phyloP scores from a whole-genome alignment of 2,329 filamentous ascomycete genomes.

The Colletotrichum karsti region DNA sequence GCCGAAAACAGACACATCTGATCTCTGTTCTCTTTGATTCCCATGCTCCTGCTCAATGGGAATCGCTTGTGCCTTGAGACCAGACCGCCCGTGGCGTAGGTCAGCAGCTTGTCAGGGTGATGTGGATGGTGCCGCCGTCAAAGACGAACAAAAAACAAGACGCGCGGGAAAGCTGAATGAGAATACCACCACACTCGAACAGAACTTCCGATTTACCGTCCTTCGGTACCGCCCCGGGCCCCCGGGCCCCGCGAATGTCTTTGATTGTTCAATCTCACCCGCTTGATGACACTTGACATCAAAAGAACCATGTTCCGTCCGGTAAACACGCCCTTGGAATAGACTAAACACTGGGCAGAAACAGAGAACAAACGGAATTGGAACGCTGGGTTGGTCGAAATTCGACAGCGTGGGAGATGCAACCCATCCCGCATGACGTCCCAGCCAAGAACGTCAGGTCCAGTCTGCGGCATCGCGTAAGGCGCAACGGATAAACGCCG shows the following conservation, averaged over 20 bases:
- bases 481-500: constrained; percentile 2
- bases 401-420: no score
- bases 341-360: background rate
- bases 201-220: background rate
- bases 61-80: background rate
- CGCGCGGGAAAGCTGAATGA: background rate
- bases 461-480: background rate
- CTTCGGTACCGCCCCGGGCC: background rate
- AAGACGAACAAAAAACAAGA: background rate
- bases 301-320: background rate
- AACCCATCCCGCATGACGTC: background rate
- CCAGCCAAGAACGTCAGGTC: no score
- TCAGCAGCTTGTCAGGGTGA: constrained; percentile 14
- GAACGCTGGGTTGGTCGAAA: background rate
- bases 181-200: background rate
- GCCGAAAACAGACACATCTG: constrained; percentile 22
- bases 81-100: constrained; percentile 19
- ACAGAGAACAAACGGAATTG: background rate
- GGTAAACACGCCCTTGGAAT: no score
- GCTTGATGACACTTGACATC: constrained; percentile 4
- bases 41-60: background rate
- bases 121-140: background rate
- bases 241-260: background rate
- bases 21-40: constrained; percentile 1
- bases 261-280: background rate